Base-by-base conservation (phyloP, 2,329 filamentous ascomycete genomes). In the Talaromyces sp. region DNA sequence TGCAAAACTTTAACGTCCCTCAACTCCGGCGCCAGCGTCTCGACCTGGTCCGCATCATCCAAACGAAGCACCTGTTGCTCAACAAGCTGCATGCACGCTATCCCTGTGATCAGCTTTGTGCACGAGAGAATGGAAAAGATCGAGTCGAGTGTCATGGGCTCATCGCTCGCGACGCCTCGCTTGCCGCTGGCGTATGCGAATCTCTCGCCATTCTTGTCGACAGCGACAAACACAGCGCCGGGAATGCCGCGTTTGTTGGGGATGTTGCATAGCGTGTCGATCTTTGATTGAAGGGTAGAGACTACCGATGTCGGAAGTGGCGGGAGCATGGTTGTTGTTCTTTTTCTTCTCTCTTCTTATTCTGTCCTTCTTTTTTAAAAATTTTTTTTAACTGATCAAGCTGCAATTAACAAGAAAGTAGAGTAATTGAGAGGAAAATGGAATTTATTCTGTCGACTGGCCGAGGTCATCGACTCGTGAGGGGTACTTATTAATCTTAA, bases 61-160 rank as follows among this genome's bases (percentile, higher is more conserved):
- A 86, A 71, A 1, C 64, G 70, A 24, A 85, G 65, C 8, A 68
- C 62, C 0, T 80, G 82, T 58, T 77, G 71, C 66, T 86, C 84
- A 1, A 85, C 83, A 0, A 83, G 77, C 68, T 86, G 83, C 81
- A 86, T 83, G 51, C 75, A 78, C 0, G 82, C 81, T 13, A 85
- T 69, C 0, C 77, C 81, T 0, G 77, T 73, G 11, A 85, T 70
- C 73, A 84, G 74, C 71, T 86, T 86, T 14, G 84, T 84, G 67
- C 81, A 84, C 0, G 82, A 84, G 0, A 83, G 83, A 4, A 86
- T 75, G 81, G 80, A 85, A 67, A 71, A 68, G 19, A 68, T 60
- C 11, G 63, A 65, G 56, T 71, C 68, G 31, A 67, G 50, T 3
- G 67, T 67, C 66, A 71, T 70, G 26, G 63, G 52, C 52, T 67